Conservation (phyloP, 768 basidiomycete species). For the Pleurotus sapidus region DNA sequence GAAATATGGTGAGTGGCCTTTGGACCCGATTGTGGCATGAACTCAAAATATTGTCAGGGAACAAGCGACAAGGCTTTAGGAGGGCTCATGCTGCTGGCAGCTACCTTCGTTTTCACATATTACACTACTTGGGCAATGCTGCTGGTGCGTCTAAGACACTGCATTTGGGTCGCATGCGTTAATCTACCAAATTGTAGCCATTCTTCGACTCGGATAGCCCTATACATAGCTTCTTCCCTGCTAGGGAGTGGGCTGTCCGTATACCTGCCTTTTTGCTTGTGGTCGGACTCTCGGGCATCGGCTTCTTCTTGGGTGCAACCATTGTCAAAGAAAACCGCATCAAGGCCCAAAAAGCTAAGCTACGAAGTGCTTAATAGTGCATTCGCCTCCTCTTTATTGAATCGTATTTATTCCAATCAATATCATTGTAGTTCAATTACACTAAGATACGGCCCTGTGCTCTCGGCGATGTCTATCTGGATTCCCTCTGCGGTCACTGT, state of each 20-base stretch:
- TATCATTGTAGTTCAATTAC: conserved; percentile 7
- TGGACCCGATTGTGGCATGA: background rate
- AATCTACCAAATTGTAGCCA: conserved; percentile 42
- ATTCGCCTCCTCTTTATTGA: background rate
- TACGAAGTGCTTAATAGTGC: conserved; percentile 51
- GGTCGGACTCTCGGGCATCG: conserved; percentile 77
- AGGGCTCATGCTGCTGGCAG: conserved; percentile 74
- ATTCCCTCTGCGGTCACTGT: conserved; percentile 21
- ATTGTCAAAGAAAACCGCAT: conserved; percentile 72
- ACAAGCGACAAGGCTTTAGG: conserved; percentile 81
- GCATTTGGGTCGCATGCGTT: conserved; percentile 6
- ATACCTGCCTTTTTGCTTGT: conserved; percentile 83
- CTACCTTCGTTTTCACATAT: conserved; percentile 77
- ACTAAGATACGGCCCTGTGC: background rate
- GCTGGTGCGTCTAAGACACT: conserved; percentile 51
- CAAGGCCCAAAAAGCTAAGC: conserved; percentile 58
- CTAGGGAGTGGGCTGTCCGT: conserved; percentile 90
- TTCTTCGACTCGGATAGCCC: conserved; percentile 77
- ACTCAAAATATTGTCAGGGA: conserved; percentile 43
- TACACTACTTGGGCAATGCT: conserved; percentile 92
- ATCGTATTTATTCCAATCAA: background rate
- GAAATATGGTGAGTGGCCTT: conserved; percentile 16
- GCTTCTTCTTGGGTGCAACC: conserved; percentile 75
- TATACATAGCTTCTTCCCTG: conserved; percentile 77
- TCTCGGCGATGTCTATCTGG: conserved; percentile 8